Evolutionary conservation across 768 basidiomycete genomes (phyloP).

Genomic region (Lentinula boryana): DNA sequence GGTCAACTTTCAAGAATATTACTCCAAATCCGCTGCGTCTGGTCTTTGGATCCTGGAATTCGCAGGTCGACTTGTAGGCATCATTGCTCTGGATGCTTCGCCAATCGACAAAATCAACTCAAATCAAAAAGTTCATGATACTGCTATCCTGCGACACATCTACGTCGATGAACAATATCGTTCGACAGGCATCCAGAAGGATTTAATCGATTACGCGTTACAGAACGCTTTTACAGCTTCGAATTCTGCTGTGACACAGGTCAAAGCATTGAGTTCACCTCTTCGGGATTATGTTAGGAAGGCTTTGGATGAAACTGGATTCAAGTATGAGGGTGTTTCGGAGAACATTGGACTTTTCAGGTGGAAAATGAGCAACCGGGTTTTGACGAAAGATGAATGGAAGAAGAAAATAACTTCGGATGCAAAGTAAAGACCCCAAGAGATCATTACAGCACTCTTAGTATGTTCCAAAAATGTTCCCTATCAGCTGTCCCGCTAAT

Average conservation of each 20-base stretch:
- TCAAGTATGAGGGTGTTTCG: conserved; percentile 36
- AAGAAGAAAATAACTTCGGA: conserved; percentile 13
- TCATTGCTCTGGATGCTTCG: conserved; percentile 67
- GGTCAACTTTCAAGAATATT: conserved; percentile 43
- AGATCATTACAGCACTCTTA: too few species aligned
- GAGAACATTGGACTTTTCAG: conserved; percentile 46
- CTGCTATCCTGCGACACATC: conserved; percentile 71
- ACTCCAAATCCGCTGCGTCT: conserved; percentile 54
- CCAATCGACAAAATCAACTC: conserved; percentile 20
- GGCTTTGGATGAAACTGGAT: conserved; percentile 42
- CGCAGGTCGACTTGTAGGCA: conserved; percentile 51
- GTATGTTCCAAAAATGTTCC: too few species aligned
- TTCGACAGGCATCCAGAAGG: conserved; percentile 49
- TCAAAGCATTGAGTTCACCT: conserved; percentile 43
- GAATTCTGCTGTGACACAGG: conserved; percentile 32
- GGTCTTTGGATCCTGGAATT: conserved; percentile 69
- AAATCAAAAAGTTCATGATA: conserved; percentile 32
- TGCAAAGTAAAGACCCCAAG: too few species aligned
- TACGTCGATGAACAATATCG: conserved; percentile 65
- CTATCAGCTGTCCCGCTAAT: too few species aligned
- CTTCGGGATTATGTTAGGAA: conserved; percentile 45
- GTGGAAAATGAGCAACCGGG: conserved; percentile 47
- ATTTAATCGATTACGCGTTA: conserved; percentile 57
- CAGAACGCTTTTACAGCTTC: conserved; percentile 45
- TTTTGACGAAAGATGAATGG: conserved; percentile 43